Evolutionary conservation across 1,284 basidiomycete genomes (phyloP), one percentile per base, ranked within the genome.

Genomic region (Microbotryum lychnidis-dioicae): DNA sequence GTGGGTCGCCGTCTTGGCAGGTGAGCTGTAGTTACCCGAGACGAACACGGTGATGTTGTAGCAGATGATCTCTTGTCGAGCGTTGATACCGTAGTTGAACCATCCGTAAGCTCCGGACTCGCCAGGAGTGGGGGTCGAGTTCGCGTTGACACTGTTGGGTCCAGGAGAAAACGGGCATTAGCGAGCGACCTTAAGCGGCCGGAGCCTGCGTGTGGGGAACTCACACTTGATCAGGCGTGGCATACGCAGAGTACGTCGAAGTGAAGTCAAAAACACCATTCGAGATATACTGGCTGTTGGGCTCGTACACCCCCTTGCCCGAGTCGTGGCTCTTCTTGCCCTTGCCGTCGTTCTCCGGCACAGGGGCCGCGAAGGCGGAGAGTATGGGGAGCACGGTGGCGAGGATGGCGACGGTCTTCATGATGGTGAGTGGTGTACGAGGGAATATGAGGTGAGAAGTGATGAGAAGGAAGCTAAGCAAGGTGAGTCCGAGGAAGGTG

Each of bases 1-100:
- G 67, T 76, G 75, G 1, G 76, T 76, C 6, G 75, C 72, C 23
- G 75, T 76, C 50, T 63, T 61, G 18, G 76, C 76, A 3, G 74
- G 73, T 4, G 70, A 72, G 1, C 54, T 63, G 71, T 77, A 77
- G 58, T 74, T 66, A n/a, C 74, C 75, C 29, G 65, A 68, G 57
- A 74, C 65, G 60, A 63, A 71, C 27, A 68, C 71, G 52, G 70
- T 66, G 64, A 75, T 75, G 68, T 70, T 72, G 63, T 71, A 75
- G 71, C 76, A 77, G 68, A 77, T 74, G 31, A 73, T 62, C 42
- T 77, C 71, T 54, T 74, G 63, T 7, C 58, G 42, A 12, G 66
- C 67, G 69, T 76, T 74, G 65, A 77, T 69, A n/a, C 72, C 72
- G 65, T 74, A 74, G 49, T 63, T 54, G 70, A 73, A 75, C 29